Conservation (phyloP, 1,139 yeast species). For the Ogataea hybrid region DNA sequence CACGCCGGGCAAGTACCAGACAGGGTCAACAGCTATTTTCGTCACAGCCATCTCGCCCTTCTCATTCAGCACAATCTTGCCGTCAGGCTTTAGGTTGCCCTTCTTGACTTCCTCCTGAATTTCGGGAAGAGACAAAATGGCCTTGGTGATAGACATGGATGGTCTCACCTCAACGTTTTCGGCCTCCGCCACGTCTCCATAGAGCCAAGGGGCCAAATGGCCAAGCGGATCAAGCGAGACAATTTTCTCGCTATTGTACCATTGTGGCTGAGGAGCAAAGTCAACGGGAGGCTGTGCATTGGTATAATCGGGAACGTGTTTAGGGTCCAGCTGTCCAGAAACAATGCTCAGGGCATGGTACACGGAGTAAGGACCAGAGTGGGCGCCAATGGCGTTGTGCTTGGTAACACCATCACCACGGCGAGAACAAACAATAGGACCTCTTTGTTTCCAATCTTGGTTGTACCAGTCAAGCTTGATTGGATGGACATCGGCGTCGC, state of each 20-base stretch:
- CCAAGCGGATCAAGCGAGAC: slow-evolving; percentile 64
- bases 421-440: slow-evolving; percentile 57
- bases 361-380: slow-evolving; percentile 57
- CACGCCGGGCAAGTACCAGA: slow-evolving; percentile 64
- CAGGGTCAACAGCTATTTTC: slow-evolving; percentile 64
- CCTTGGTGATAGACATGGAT: slow-evolving; percentile 61
- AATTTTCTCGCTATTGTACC: slow-evolving; percentile 53
- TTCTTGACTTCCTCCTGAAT: slow-evolving; percentile 49
- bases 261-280: slow-evolving; percentile 49
- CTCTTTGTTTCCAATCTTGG: slow-evolving; percentile 45
- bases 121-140: slow-evolving; percentile 56
- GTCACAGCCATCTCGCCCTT: slow-evolving; percentile 59
- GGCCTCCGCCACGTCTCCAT: slow-evolving; percentile 38
- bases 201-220: slow-evolving; percentile 58
- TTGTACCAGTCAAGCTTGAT: slow-evolving; percentile 52
- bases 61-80: slow-evolving; percentile 51
- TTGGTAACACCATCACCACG: slow-evolving; percentile 43
- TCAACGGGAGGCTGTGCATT: slow-evolving; percentile 60
- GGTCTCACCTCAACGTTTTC: slow-evolving; percentile 55
- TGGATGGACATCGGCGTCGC: slow-evolving; percentile 47
- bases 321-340: slow-evolving; percentile 48
- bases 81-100: slow-evolving; percentile 54
- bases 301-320: slow-evolving; percentile 55
- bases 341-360: slow-evolving; percentile 63
- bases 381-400: slow-evolving; percentile 58